These are phyloP conservation scores for Sergeia podlipaevii DNA, from an alignment of 208 protist species.

Conservation along the genomic window DNA sequence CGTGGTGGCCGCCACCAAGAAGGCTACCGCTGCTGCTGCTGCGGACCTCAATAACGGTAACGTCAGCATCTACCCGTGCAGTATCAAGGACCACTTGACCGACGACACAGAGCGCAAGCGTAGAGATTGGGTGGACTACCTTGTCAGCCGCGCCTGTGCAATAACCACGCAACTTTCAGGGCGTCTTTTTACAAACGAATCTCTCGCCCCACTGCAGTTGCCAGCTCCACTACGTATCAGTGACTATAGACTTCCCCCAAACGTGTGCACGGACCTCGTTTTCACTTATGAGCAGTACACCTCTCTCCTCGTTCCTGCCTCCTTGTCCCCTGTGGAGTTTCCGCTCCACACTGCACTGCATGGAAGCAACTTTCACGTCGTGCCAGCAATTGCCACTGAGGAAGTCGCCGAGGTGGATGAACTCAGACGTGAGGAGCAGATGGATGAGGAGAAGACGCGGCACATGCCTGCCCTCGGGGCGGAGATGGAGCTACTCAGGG, in stretches of 20 bases:
- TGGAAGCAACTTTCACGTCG: too few relatives aligned
- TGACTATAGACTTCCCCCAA: constrained; percentile 54
- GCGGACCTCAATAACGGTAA: background rate
- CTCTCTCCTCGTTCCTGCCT: background rate
- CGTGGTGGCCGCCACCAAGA: constrained; percentile 1
- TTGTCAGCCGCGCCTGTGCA: background rate
- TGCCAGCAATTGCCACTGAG: background rate
- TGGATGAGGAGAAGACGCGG: too few relatives aligned
- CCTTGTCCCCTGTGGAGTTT: background rate
- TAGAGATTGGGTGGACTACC: constrained; percentile 2
- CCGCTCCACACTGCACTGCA: background rate
- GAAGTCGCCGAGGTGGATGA: background rate
- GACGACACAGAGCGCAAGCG: background rate
- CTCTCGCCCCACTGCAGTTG: constrained; percentile 48
- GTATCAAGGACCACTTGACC: background rate
- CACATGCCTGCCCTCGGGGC: constrained; percentile 21
- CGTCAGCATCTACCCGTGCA: background rate
- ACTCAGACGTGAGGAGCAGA: too few relatives aligned
- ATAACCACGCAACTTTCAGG: background rate
- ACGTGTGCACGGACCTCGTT: constrained; percentile 26
- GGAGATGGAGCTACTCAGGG: constrained; percentile 44
- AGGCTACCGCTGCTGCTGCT: background rate
- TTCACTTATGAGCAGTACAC: constrained; percentile 27
- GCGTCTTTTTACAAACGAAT: constrained; percentile 33
- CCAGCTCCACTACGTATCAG: constrained; percentile 43